Evolutionary conservation across 2,329 filamentous ascomycete genomes (phyloP).

Genomic region (Acephala macrosclerotiorum): DNA sequence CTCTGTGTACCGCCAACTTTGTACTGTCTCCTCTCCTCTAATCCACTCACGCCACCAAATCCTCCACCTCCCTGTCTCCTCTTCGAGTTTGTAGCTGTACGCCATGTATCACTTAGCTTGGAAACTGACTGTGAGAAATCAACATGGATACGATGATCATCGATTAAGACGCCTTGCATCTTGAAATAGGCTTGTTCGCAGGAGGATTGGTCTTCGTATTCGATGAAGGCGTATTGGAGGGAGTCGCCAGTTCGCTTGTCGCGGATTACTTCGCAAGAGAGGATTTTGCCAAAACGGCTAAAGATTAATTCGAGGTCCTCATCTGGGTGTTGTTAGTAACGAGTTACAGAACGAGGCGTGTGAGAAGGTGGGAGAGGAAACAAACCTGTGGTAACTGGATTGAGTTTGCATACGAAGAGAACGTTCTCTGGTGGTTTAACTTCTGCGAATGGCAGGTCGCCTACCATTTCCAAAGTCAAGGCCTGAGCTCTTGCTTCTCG

Average conservation of each 20-base stretch:
- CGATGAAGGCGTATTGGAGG: constrained; percentile 96
- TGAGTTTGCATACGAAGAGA: constrained; percentile 97
- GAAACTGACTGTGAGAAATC: constrained; percentile 97
- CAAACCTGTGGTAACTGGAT: constrained; percentile 83
- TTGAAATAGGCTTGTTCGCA: constrained; percentile 98
- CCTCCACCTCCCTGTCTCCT: constrained; percentile 72
- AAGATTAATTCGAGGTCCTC: constrained; percentile 96
- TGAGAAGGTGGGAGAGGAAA: constrained; percentile 2
- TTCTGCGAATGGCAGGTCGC: constrained; percentile 95
- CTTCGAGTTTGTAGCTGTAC: constrained; percentile 84
- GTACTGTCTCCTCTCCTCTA: constrained; percentile 94
- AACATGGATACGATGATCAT: constrained; percentile 96
- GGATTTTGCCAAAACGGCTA: constrained; percentile 91
- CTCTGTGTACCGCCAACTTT: constrained; percentile 55
- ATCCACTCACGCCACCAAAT: constrained; percentile 86
- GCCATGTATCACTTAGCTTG: constrained; percentile 89
- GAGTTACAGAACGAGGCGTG: background rate
- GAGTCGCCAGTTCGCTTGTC: constrained; percentile 95
- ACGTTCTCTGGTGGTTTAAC: constrained; percentile 98
- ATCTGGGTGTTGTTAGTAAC: constrained; percentile 55
- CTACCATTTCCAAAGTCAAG: constrained; percentile 95
- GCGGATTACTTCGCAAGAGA: constrained; percentile 95
- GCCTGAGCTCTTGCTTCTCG: constrained; percentile 93
- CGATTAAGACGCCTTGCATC: constrained; percentile 97
- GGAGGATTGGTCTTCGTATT: constrained; percentile 90